Conservation (phyloP, 1,284 basidiomycete species). For the Mrakiaceae sp. region DNA sequence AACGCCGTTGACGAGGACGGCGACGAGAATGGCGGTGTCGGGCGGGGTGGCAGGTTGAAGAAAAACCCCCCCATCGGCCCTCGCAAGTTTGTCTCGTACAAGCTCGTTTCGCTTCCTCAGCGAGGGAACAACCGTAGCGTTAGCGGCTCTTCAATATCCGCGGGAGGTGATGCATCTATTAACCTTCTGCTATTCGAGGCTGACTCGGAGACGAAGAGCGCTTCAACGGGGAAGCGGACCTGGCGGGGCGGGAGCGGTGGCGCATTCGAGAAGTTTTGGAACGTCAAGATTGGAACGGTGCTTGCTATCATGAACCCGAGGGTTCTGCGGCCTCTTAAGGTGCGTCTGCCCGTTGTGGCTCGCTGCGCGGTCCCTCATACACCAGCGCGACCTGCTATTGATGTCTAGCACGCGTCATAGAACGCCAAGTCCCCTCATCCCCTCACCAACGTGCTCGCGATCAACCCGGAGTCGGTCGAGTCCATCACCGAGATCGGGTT, state of each 20-base stretch:
- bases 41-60: too few species aligned
- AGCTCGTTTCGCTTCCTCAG: constrained; percentile 46
- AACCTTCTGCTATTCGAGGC: constrained; percentile 80
- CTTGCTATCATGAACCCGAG: constrained; percentile 80
- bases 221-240: constrained; percentile 41
- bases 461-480: constrained; percentile 70
- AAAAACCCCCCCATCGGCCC: constrained; percentile 15
- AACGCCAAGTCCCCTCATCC: constrained; percentile 52
- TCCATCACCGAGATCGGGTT: constrained; percentile 76
- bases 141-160: constrained; percentile 29
- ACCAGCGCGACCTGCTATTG: neutral
- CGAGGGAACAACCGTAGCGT: constrained; percentile 33
- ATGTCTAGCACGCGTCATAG: neutral
- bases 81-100: constrained; percentile 72
- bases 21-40: constrained; percentile 19
- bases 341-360: constrained; percentile 31
- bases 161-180: constrained; percentile 69
- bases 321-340: constrained; percentile 72
- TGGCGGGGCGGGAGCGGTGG: constrained; percentile 83
- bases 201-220: constrained; percentile 41
- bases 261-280: constrained; percentile 73
- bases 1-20: constrained; percentile 16
- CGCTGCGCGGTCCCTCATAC: neutral
- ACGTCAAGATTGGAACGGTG: constrained; percentile 75
- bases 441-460: constrained; percentile 64